Conservation (phyloP, 2,329 filamentous ascomycete species). For the Aspergillus ochraceus region DNA sequence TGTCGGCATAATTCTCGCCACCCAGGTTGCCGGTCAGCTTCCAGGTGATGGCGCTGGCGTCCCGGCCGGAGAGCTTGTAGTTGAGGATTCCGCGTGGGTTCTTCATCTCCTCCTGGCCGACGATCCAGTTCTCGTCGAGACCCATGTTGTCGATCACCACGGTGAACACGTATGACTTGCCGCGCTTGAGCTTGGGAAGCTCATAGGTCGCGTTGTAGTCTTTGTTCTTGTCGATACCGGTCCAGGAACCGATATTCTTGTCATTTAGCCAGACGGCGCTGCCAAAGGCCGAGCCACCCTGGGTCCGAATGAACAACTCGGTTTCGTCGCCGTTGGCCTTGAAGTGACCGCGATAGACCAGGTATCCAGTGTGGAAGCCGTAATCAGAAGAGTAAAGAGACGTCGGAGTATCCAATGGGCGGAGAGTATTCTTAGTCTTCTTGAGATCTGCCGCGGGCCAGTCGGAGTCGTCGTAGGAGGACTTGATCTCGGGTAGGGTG, state of each 20-base stretch:
- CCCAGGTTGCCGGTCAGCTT: conserved; percentile 61
- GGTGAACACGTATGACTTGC: conserved; percentile 62
- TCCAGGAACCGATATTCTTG: conserved; percentile 64
- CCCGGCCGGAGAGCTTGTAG: conserved; percentile 41
- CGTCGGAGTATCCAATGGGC: conserved; percentile 60
- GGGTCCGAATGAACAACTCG: conserved; percentile 57
- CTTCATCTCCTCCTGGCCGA: conserved; percentile 61
- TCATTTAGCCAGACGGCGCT: conserved; percentile 66
- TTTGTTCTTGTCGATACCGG: conserved; percentile 53
- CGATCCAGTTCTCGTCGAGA: conserved; percentile 64
- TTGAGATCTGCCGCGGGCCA: conserved; percentile 63
- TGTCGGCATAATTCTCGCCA: conserved; percentile 56
- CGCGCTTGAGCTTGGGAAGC: conserved; percentile 54
- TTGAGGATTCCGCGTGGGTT: conserved; percentile 56
- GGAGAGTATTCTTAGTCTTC: conserved; percentile 61
- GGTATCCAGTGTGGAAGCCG: conserved; percentile 67
- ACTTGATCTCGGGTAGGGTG: conserved; percentile 67
- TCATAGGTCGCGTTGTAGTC: conserved; percentile 59
- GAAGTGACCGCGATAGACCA: conserved; percentile 72
- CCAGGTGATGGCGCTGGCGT: conserved; percentile 46
- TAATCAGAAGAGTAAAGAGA: conserved; percentile 72
- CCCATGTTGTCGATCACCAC: conserved; percentile 73
- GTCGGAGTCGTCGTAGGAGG: conserved; percentile 65
- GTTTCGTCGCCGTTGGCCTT: conserved; percentile 61
- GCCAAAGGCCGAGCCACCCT: conserved; percentile 68